Conservation (phyloP, 768 basidiomycete species). For the Kwoniella botswanensis region DNA sequence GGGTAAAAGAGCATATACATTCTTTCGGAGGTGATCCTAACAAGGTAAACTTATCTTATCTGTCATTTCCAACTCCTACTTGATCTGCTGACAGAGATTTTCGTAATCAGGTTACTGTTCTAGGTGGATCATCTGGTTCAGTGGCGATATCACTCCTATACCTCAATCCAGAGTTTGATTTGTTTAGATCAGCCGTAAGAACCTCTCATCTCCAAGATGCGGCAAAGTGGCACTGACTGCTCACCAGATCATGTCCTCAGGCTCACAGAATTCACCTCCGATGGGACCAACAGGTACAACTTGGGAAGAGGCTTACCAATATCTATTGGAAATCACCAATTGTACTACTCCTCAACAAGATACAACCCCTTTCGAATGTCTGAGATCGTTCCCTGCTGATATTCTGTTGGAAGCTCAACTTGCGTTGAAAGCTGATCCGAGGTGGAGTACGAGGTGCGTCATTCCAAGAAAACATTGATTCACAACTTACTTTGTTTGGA, state of each 20-base stretch:
- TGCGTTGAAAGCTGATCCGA: not conserved
- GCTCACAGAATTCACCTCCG: slow-evolving; percentile 24
- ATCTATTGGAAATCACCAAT: slow-evolving; percentile 33
- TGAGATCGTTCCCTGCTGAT: slow-evolving; percentile 27
- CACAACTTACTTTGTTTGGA: slow-evolving; percentile 63
- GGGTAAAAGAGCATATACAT: slow-evolving; percentile 69
- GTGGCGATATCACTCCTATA: slow-evolving; percentile 63
- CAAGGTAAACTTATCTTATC: slow-evolving; percentile 1
- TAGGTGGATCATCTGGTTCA: slow-evolving; percentile 66
- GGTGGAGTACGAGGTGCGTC: not conserved
- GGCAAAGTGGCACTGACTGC: not conserved
- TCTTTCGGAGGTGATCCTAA: slow-evolving; percentile 69
- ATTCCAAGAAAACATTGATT: too few relatives aligned
- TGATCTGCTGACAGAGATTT: slow-evolving; percentile 55
- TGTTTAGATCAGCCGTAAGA: slow-evolving; percentile 21
- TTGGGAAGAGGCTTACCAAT: slow-evolving; percentile 45
- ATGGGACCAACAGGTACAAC: slow-evolving; percentile 11
- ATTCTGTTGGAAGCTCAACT: not conserved
- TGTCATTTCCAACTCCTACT: slow-evolving; percentile 46
- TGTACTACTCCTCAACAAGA: slow-evolving; percentile 29
- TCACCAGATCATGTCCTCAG: slow-evolving; percentile 40
- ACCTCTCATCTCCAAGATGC: not conserved
- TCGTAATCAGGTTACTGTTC: slow-evolving; percentile 59
- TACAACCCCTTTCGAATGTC: slow-evolving; percentile 39
- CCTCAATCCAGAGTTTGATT: slow-evolving; percentile 26